A percentile compares a stretch with the other conserved stretches of the same genome.
Evolutionary conservation across 2,329 filamentous ascomycete genomes (phyloP).

Genomic region (Epichloe sp.): DNA sequence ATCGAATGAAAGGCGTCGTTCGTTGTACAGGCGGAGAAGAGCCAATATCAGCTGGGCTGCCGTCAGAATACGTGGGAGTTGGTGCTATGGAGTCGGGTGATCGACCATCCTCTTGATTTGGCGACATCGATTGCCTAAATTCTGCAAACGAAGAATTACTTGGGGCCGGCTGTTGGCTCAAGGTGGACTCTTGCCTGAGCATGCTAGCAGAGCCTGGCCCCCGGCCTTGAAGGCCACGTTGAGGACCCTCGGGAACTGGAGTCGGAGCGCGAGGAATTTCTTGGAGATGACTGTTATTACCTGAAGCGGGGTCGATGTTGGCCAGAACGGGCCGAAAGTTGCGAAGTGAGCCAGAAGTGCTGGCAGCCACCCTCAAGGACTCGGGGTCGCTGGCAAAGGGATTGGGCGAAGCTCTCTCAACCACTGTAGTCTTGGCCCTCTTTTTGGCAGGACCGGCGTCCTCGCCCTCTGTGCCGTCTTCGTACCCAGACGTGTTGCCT

Average conservation of each 20-base stretch:
- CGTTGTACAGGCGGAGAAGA: constrained; percentile 80
- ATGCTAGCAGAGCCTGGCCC: constrained; percentile 17
- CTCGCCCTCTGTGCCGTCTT: constrained; percentile 51
- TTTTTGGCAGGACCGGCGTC: constrained; percentile 45
- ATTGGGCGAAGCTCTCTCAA: constrained; percentile 51
- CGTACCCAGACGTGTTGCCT: constrained; percentile 63
- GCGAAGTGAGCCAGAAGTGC: constrained; percentile 76
- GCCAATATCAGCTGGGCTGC: constrained; percentile 70
- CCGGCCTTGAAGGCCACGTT: constrained; percentile 15
- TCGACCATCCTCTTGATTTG: constrained; percentile 34
- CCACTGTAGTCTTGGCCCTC: constrained; percentile 63
- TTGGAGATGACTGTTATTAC: constrained; percentile 42
- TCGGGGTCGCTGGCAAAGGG: constrained; percentile 63
- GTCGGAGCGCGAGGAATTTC: constrained; percentile 67
- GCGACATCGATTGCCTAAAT: constrained; percentile 26
- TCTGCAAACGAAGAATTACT: constrained; percentile 33
- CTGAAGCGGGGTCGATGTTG: constrained; percentile 26
- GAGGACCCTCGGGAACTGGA: constrained; percentile 46
- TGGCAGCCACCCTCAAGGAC: constrained; percentile 79
- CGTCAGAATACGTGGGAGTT: constrained; percentile 40
- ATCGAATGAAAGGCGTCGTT: constrained; percentile 38
- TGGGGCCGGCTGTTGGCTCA: constrained; percentile 36
- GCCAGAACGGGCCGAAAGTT: constrained; percentile 62
- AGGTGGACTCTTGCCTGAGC: constrained; percentile 47
- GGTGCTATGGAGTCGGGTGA: constrained; percentile 41